Evolutionary conservation across 1,284 basidiomycete genomes (phyloP), one percentile per base, ranked within the genome.

Genomic region (Microbotryomycetes sp.): DNA sequence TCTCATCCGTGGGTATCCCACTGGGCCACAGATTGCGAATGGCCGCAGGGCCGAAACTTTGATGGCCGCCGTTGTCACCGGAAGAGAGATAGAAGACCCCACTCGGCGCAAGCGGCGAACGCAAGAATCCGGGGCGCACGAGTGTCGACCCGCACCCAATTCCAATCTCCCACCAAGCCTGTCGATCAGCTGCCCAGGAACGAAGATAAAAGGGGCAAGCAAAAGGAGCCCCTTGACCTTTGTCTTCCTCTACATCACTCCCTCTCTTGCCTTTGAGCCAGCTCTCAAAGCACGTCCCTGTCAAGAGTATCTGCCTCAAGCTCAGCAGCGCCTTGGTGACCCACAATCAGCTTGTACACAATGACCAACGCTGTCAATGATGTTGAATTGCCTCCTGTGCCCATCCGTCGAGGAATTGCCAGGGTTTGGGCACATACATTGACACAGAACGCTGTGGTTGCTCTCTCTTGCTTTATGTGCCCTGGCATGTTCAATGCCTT

Each of bases 381-480:
- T 5, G 42, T 36, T 1, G 58, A 60, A 4, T 59, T 60, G 26
- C 56, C 57, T 3, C 61, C 64, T 7, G 22, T 66, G 16, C 64
- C 64, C 0, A 53, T 23, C 19, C 58, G 64, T 12, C 52, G 46
- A 9, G 60, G 58, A n/a, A 56, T 78, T 60, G 74, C 68, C 63
- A 74, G 73, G 29, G 30, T 78, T 36, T 84, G 82, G 71, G 76
- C 77, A 51, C 78, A 81, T 61, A 81, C 83, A 15, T 63, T 74
- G 55, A 74, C 76, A 9, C 80, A 81, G 70, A 80, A 83, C 62
- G 76, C 77, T 62, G 77, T 86, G 77, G 77, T 87, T 58, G 85
- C 84, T 29, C 80, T 87, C 62, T 82, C 86, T 32, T 86, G 85
- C 71, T 81, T 81, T 75, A 78, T 86, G 82, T 82, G 84, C 49